A percentile compares a stretch with the other conserved stretches of the same genome.
phyloP scores from a whole-genome alignment of 192 early-diverging fungal genomes.

The Kickxella alabastrina region DNA sequence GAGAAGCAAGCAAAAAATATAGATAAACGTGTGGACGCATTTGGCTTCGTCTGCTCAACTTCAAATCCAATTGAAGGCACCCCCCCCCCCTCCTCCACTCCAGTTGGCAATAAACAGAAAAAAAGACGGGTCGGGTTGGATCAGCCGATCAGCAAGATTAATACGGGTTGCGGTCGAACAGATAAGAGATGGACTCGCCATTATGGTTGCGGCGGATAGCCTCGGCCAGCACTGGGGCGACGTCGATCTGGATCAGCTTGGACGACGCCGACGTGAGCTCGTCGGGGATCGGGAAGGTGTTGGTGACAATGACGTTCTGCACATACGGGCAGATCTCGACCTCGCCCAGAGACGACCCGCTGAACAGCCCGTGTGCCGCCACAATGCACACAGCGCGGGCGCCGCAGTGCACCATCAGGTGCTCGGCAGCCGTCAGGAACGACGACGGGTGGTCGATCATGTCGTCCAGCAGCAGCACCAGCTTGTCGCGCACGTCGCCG shows the following conservation, averaged over 20 bases:
- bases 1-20: no score
- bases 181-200: constrained; percentile 87
- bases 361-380: constrained; percentile 92
- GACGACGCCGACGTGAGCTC: constrained; percentile 65
- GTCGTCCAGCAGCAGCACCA: constrained; percentile 93
- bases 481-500: constrained; percentile 82
- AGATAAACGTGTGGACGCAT: no score
- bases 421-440: constrained; percentile 89
- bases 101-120: neutral
- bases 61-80: no score
- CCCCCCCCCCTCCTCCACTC: no score
- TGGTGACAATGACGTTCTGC: constrained; percentile 81
- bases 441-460: constrained; percentile 88
- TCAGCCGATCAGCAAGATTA: constrained; percentile 2
- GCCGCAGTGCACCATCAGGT: constrained; percentile 77
- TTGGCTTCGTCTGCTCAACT: neutral
- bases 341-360: constrained; percentile 77
- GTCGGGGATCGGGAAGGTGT: constrained; percentile 77
- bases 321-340: constrained; percentile 79
- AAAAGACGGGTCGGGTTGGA: neutral
- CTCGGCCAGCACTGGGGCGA: constrained; percentile 87
- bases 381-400: constrained; percentile 84
- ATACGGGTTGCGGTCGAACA: constrained; percentile 62
- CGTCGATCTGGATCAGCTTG: constrained; percentile 84
- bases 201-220: constrained; percentile 92